Base-by-base conservation (phyloP, 2,329 filamentous ascomycete species). In the Rutstroemia sp. region DNA sequence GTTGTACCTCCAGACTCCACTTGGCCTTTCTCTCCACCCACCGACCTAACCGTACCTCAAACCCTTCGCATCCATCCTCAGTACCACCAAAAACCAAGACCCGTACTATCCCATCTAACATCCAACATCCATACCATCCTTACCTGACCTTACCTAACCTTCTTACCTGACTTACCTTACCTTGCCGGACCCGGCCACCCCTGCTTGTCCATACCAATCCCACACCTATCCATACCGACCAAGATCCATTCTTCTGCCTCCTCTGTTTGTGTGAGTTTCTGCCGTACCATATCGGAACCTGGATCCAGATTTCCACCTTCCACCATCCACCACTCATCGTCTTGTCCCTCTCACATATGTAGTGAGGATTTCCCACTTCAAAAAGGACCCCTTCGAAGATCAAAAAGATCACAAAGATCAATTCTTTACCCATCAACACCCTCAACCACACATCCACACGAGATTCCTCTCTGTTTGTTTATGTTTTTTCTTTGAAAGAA, bases 321-420 rank as follows among this genome's bases (percentile, higher is more conserved):
- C 21, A 17, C 4, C n/a, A 4, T 21, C 17, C 40, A 19, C 40
- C 17, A 19, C 39, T 55, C 19, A 19, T 19, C 19, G 19, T 19
- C 39, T 56, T 51, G 53, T 51, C 53, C 53, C 53, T 48, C 53
- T 56, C 53, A 56, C 53, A 56, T 56, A 56, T 56, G 39, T 51
- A 56, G 38, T 55, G 38, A 51, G 19, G 23, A 51, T 45, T 21
- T 56, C 53, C 53, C 53, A n/a, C 47, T 47, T 23, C 44, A 47
- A 30, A 23, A 47, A 19, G 40, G 21, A 23, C 21, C 21, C 40
- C 21, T 47, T 23, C 44, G 25, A 27, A 47, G 19, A 23, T 47
- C 21, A 44, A 9, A 44, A 44, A 19, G 39, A 47, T 47, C 21
- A 44, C 17, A 44, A 44, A 42, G 39, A 47, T 23, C 30, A 34